phyloP scores from a whole-genome alignment of 495 filamentous ascomycete genomes.

The Evernia prunastri region DNA sequence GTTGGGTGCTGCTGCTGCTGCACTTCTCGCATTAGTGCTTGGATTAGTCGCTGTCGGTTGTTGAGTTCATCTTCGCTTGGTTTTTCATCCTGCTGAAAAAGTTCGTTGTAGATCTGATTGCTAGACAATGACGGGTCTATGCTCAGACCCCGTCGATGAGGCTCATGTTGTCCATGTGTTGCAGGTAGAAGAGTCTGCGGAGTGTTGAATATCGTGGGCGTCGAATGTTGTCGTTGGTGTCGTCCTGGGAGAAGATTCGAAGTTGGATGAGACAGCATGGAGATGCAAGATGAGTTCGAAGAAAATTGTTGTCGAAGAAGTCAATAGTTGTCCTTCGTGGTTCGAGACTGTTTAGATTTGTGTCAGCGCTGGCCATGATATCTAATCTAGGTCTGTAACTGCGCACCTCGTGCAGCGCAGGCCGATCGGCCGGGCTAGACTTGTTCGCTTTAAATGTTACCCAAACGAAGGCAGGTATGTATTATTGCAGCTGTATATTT shows the following conservation, averaged over 20 bases:
- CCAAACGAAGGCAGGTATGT: conserved; percentile 26
- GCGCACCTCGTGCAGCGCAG: conserved; percentile 70
- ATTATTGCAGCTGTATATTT: neutral
- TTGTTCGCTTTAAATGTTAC: conserved; percentile 28
- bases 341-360: conserved; percentile 46
- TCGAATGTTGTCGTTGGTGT: conserved; percentile 85
- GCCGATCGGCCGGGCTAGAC: conserved; percentile 60
- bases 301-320: conserved; percentile 42
- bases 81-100: conserved; percentile 30
- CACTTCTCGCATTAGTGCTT: conserved; percentile 55
- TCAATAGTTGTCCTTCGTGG: conserved; percentile 41
- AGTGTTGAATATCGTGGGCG: conserved; percentile 62
- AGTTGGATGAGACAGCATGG: conserved; percentile 71
- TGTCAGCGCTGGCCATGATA: conserved; percentile 8
- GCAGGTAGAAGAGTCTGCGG: conserved; percentile 41
- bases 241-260: conserved; percentile 62
- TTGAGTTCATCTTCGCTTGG: conserved; percentile 8
- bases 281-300: conserved; percentile 59
- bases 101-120: conserved; percentile 47
- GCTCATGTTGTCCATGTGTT: conserved; percentile 19
- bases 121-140: conserved; percentile 45
- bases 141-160: conserved; percentile 29
- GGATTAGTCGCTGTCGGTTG: conserved; percentile 19
- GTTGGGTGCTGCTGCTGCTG: conserved; percentile 66
- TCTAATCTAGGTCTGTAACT: neutral